Evolutionary conservation across 2,329 filamentous ascomycete species (phyloP).

Genomic region (Neodidymelliopsis sp.): DNA sequence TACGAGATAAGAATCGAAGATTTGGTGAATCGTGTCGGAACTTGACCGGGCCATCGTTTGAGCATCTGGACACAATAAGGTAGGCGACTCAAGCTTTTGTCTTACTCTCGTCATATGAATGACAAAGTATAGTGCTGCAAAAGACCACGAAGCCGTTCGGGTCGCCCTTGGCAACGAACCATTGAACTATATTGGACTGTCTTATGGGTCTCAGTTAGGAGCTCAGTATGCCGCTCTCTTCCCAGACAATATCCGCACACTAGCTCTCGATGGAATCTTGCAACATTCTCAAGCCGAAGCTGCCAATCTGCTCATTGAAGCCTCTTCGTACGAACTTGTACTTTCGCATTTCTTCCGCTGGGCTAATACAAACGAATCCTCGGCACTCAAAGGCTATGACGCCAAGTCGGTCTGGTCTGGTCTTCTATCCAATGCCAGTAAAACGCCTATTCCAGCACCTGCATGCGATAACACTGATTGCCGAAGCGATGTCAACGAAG

Average conservation of each 20-base stretch:
- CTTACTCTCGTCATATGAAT: background rate
- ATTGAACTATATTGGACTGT: slow-evolving; percentile 53
- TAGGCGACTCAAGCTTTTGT: background rate
- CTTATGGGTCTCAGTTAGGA: slow-evolving; percentile 57
- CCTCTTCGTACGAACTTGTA: slow-evolving; percentile 47
- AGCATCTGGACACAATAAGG: slow-evolving; percentile 53
- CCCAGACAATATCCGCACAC: slow-evolving; percentile 52
- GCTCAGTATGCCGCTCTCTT: slow-evolving; percentile 55
- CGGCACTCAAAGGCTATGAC: slow-evolving; percentile 41
- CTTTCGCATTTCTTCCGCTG: slow-evolving; percentile 51
- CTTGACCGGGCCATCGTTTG: slow-evolving; percentile 50
- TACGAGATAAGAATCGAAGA: slow-evolving; percentile 51
- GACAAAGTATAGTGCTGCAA: slow-evolving; percentile 14
- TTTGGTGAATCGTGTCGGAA: slow-evolving; percentile 52
- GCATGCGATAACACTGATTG: slow-evolving; percentile 38
- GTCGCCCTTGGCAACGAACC: slow-evolving; percentile 43
- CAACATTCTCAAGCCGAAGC: slow-evolving; percentile 52
- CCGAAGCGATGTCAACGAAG: slow-evolving; percentile 35
- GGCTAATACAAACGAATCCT: slow-evolving; percentile 42
- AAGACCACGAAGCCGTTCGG: slow-evolving; percentile 48
- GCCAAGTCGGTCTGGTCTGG: slow-evolving; percentile 29
- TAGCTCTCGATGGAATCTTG: slow-evolving; percentile 56
- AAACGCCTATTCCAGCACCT: slow-evolving; percentile 47
- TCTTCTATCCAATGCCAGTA: slow-evolving; percentile 40
- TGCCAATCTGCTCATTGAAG: slow-evolving; percentile 47